Base-by-base conservation (phyloP, 306 rosid species). In the Arachis stenosperma region DNA sequence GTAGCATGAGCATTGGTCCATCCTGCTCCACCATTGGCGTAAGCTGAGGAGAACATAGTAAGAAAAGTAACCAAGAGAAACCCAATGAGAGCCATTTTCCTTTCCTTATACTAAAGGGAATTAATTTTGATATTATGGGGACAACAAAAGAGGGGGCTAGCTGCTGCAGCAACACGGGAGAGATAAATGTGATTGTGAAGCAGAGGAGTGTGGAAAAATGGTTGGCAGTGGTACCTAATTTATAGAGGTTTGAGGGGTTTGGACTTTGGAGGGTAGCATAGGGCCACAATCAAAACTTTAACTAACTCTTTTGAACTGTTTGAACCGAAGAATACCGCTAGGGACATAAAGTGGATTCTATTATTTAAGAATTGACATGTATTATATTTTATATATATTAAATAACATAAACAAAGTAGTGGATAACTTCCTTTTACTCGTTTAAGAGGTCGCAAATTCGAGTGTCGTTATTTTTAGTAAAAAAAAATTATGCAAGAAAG, bases 1-100 rank as follows among this genome's bases (percentile, higher is more conserved):
- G 98, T 93, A 64, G 98, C 98, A 33, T 88, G 98, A 42, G 98
- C 98, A 77, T 84, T 73, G 27, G 64, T 73, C 98, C 97, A 93
- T 0, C 91, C 94, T 33, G 37, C 37, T 50, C 89, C 97, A 52
- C 81, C 94, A 56, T 87, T 82, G 42, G 82, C 94, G 74, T 78
- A 15, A 29, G 61, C 91, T 61, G 84, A 78, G 58, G 90, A 79
- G 41, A 84, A 71, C 75, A 88, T 55, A 13, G 91, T 66, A 71
- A 88, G 78, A 73, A 86, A 56, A 46, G 84, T 84, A 65, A 84
- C 61, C 86, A 87, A 61, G 64, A 89, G 66, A 43, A 93, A 66
- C 74, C 73, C 83, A 69, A 65, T 14, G 57, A 75, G 59, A 71
- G 82, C 88, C 98, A 93, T 93, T 83, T 60, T 86, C 89, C 95